A percentile compares a stretch with the other conserved stretches of the same genome.
Evolutionary conservation across 1,139 yeast species (phyloP).

Genomic region (Zygosaccharomyces sapae): DNA sequence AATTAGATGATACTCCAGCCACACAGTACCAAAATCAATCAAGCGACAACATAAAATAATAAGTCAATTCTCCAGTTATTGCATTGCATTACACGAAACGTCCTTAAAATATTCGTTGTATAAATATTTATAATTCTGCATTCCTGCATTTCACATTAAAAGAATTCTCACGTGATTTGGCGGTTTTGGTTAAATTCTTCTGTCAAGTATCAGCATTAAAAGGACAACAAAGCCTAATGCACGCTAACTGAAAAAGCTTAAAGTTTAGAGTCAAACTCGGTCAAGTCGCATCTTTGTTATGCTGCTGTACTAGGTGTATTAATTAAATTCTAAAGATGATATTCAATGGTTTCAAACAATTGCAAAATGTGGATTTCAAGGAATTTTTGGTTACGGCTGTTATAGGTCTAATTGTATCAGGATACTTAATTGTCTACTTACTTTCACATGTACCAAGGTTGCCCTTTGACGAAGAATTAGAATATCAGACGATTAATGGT

Average conservation of each 20-base stretch:
- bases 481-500: constrained; percentile 42
- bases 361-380: constrained; percentile 13
- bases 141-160: not conserved
- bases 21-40: constrained; percentile 36
- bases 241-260: not conserved
- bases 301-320: not conserved
- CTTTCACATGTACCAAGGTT: constrained; percentile 63
- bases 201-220: no score
- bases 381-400: constrained; percentile 14
- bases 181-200: no score
- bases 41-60: constrained; percentile 20
- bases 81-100: constrained; percentile 9
- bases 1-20: constrained; percentile 24
- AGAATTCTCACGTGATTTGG: not conserved
- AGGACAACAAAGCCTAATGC: constrained; percentile 4
- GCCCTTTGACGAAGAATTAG: constrained; percentile 48
- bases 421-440: constrained; percentile 45
- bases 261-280: no score
- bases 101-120: constrained; percentile 3
- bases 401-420: constrained; percentile 14
- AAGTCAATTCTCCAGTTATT: constrained; percentile 6
- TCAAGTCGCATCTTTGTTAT: constrained; percentile 1
- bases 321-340: constrained; percentile 5
- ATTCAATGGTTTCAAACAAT: constrained; percentile 2
- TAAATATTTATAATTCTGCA: constrained; percentile 3